Evolutionary conservation across 768 basidiomycete species (phyloP), one percentile per base, ranked within the genome.

Genomic region (Glaciozyma martinii): DNA sequence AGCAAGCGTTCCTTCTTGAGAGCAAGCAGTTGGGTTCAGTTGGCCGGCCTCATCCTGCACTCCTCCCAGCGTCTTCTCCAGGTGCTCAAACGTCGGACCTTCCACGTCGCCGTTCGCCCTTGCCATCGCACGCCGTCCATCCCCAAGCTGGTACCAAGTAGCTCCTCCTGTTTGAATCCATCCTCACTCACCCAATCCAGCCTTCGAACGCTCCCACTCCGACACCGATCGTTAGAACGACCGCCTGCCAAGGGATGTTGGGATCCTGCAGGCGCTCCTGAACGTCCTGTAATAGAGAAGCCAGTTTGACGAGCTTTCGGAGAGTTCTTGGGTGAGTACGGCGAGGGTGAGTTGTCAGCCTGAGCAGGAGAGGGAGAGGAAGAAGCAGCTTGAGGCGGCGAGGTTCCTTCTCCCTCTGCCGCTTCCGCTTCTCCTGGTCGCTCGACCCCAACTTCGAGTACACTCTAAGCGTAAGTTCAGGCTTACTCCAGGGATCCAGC

Each of bases 201-300:
- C 85, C 84, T 76, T 97, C 92, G 66, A 92, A 94, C 19, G 86
- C 76, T n/a, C 85, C 84, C 21, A 90, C 85, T 23, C 78, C 77
- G 85, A 87, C 89, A 6, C 89, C 86, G 70, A 85, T 86, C 30
- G 77, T 74, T 66, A 92, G 85, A n/a, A 91, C 87, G 72, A 87
- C 86, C 62, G 81, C 76, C 74, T 89, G 86, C 86, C 89, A 95
- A 76, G 89, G 81, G 47, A 75, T 71, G 5, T 52, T 25, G 0
- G 75, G 74, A 37, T 72, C 72, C 30, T 73, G 72, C 3, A 70
- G 59, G 3, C 56, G 43, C 1, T 52, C 25, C 19, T 58, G 59
- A 19, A 65, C 33, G 7, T 13, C 46, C 40, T 59, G 56, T 4
- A 70, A 52, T 2, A 47, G 12, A 1, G 37, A 43, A 9, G 59